Percentiles rank a stretch among this genome's conserved stretches.
Evolutionary conservation across 148 eudicot genomes (phyloP).

Genomic region (Chenopodium quinoa): DNA sequence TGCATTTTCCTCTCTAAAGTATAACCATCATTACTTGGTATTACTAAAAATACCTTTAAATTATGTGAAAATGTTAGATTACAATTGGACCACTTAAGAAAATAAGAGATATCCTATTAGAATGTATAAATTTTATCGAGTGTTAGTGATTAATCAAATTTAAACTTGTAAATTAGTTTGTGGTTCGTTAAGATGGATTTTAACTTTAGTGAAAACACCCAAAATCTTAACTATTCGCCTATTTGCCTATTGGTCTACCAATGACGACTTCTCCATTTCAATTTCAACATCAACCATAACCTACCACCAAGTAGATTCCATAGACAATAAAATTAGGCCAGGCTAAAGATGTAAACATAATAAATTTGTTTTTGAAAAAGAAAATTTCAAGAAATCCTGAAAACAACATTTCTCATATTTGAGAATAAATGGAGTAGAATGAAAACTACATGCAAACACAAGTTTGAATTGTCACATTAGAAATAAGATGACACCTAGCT

Average conservation of each 20-base stretch:
- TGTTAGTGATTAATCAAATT: no score
- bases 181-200: neutral
- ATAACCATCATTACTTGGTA: neutral
- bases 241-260: neutral
- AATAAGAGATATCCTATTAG: no score
- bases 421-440: neutral
- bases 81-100: no score
- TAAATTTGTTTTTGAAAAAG: neutral
- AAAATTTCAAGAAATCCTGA: neutral
- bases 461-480: neutral
- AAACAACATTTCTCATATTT: neutral
- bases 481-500: no score
- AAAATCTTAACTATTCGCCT: neutral
- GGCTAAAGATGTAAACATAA: neutral
- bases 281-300: slow-evolving; percentile 10
- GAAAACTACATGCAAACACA: neutral
- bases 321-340: neutral
- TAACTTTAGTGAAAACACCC: no score
- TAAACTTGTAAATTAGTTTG: neutral
- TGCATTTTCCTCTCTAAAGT: neutral
- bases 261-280: neutral
- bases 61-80: no score
- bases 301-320: slow-evolving; percentile 6
- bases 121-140: no score
- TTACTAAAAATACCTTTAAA: no score